Percentiles rank a stretch among this genome's conserved stretches.
Evolutionary conservation across 169 alveolate species (phyloP).

Genomic region (Plasmodium vinckei): DNA sequence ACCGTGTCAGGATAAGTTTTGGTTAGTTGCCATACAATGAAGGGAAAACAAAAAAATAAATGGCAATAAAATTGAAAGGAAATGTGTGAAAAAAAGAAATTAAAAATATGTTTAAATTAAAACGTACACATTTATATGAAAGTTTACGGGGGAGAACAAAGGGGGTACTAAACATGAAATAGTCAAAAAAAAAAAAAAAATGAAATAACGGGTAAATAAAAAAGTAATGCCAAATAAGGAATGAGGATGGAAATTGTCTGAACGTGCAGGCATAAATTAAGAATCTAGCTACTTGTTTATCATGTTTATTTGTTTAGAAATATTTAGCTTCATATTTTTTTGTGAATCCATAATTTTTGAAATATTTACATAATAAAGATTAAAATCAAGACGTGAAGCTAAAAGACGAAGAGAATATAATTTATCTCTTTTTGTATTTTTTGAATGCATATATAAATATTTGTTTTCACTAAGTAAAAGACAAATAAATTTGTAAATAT

Average conservation of each 20-base stretch:
- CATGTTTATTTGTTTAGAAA: constrained; percentile 45
- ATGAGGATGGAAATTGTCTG: not conserved
- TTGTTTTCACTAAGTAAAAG: constrained; percentile 45
- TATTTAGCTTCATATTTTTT: constrained; percentile 18
- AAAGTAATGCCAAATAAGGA: not conserved
- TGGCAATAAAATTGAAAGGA: no score
- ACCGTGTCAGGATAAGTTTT: no score
- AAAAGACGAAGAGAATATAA: constrained; percentile 52
- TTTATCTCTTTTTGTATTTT: constrained; percentile 44
- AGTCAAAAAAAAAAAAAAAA: not conserved
- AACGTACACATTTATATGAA: no score
- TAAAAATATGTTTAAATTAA: no score
- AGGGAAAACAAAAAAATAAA: no score
- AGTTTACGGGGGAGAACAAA: not conserved
- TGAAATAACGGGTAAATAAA: not conserved
- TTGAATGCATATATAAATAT: constrained; percentile 8
- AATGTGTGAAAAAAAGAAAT: no score
- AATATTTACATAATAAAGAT: constrained; percentile 52
- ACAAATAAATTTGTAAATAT: constrained; percentile 66
- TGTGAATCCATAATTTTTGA: constrained; percentile 19
- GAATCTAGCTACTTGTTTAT: not conserved
- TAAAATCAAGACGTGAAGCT: constrained; percentile 62
- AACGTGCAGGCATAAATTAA: not conserved
- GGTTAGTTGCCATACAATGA: no score
- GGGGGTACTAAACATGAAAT: not conserved